Base-by-base conservation (phyloP, 2,329 filamentous ascomycete genomes). In the Curvularia eragrostidis region DNA sequence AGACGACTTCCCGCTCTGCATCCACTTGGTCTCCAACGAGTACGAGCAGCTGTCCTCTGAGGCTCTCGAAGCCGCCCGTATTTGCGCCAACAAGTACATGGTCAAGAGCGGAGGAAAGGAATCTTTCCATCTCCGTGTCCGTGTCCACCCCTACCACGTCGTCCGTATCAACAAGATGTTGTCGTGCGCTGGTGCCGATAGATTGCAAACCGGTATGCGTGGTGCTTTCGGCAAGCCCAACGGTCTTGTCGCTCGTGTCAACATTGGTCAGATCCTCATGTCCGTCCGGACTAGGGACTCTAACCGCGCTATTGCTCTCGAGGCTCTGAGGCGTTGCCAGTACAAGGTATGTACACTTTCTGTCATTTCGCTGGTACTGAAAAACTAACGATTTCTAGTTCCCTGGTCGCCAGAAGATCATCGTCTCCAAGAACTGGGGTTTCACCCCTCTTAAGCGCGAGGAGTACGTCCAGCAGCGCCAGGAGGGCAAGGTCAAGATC, bases 91-190 rank as follows among this genome's bases (percentile, higher is more conserved):
- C 91, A 98, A 98, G 91, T 89, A 89, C 82, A 83, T 89, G 71
- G 86, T 89, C 79, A 89, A 89, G 83, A 81, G 83, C 72, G 83
- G 84, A 75, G 87, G 87, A 80, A 89, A 89, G 82, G 87, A 89
- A 85, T 84, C 84, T 80, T 89, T 89, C 85, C 87, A 89, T 80
- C 79, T 89, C 66, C 86, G 87, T 70, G 85, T 89, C 77, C 86
- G 95, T 80, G 93, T 93, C 79, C 95, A 99, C 88, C 95, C 95
- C 72, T 99, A 91, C 92, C 95, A 99, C 88, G 95, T 99, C 84
- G 91, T 99, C 87, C 95, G 95, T 85, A 99, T 99, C 93, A 99
- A 99, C 93, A 99, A 99, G 91, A 99, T 99, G 95, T 94, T 99
- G 92, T 98, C 95, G 80, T 99, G 95, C 84, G 95, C 95, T 79